Percentiles rank a stretch among this genome's conserved stretches.
phyloP scores from a whole-genome alignment of 208 protist species.

The Trypanosoma cruzi region DNA sequence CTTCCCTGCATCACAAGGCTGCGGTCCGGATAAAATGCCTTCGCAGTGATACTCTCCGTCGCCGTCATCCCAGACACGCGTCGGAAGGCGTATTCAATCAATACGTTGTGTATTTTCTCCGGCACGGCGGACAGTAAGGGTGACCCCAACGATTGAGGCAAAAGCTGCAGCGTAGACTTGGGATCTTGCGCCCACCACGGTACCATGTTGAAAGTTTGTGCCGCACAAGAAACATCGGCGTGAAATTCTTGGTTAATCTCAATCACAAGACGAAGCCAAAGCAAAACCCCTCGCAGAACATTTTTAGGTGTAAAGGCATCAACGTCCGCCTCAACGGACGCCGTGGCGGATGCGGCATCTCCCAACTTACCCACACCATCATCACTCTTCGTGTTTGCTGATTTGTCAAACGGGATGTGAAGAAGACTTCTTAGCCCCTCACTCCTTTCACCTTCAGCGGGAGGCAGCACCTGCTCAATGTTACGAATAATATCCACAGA shows the following conservation, averaged over 20 bases:
- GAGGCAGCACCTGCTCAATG: constrained; percentile 13
- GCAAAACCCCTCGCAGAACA: constrained; percentile 41
- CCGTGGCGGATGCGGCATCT: neutral
- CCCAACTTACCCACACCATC: neutral
- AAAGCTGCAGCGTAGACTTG: neutral
- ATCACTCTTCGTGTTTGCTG: neutral
- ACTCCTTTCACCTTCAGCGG: neutral
- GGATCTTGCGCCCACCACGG: constrained; percentile 23
- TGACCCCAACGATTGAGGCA: neutral
- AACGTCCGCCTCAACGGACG: constrained; percentile 20
- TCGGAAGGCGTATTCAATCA: constrained; percentile 9
- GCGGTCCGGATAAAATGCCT: neutral
- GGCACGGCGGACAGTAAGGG: neutral
- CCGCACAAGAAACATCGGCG: neutral
- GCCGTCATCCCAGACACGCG: constrained; percentile 9
- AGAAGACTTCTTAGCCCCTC: constrained; percentile 11
- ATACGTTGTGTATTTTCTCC: constrained; percentile 13
- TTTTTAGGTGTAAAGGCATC: constrained; percentile 40
- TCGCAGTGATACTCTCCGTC: neutral
- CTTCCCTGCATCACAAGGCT: constrained; percentile 9
- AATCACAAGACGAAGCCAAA: constrained; percentile 38
- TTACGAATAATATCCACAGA: constrained; percentile 27
- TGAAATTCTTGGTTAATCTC: constrained; percentile 30
- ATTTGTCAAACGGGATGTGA: neutral
- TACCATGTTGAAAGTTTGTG: constrained; percentile 9